Percentiles rank a stretch among this genome's conserved stretches.
Evolutionary conservation across 257 asterid species (phyloP).

Genomic region (Thymus mandschuricus): DNA sequence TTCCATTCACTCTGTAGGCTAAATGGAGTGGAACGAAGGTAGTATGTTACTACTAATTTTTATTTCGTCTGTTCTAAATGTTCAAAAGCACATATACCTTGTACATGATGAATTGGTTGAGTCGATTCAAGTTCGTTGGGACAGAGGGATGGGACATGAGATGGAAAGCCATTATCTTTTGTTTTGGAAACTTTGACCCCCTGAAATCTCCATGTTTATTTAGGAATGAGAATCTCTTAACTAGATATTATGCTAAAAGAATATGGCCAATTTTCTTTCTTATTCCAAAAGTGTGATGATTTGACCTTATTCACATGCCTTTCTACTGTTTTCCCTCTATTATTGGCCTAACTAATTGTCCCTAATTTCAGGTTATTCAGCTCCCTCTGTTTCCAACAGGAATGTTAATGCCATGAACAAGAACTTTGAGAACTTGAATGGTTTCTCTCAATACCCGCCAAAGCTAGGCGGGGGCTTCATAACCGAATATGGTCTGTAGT

Average conservation of each 20-base stretch:
- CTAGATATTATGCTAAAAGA: constrained; percentile 24
- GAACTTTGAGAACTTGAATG: constrained; percentile 10
- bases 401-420: constrained; percentile 23
- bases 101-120: no score
- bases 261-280: constrained; percentile 1
- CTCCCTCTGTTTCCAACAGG: constrained; percentile 37
- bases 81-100: no score
- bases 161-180: background rate
- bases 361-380: constrained; percentile 38
- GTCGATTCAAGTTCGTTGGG: no score
- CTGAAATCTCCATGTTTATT: constrained; percentile 14
- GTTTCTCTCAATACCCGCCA: constrained; percentile 29
- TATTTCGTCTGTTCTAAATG: no score
- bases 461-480: constrained; percentile 17
- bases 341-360: background rate
- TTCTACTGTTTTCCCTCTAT: background rate
- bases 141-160: background rate
- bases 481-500: constrained; percentile 47
- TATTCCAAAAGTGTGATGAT: constrained; percentile 13
- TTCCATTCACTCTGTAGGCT: no score
- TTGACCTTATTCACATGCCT: constrained; percentile 6
- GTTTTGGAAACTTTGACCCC: constrained; percentile 1
- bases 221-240: constrained; percentile 11
- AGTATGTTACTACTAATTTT: no score
- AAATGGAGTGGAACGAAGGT: no score